Base-by-base conservation (phyloP, 345 rosid genomes). In the Populus simonii region DNA sequence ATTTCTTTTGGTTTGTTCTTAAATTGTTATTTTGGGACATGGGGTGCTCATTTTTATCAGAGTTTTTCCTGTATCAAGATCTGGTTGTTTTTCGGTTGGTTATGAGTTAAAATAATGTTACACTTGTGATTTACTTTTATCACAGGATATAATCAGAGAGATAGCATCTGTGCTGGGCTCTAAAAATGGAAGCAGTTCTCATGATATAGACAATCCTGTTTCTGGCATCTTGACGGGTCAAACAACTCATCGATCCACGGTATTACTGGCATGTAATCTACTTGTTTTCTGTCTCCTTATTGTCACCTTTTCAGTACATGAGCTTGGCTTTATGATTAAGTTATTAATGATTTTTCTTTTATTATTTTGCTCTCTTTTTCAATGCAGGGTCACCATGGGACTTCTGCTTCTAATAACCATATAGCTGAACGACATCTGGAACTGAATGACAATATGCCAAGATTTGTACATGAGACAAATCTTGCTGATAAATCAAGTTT, bases 121-220 rank as follows among this genome's bases (percentile, higher is more conserved):
- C 20, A 67, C 8, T 25, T 39, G 70, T 47, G 55, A 75, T 73
- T 36, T 76, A 74, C 33, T 49, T 73, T 18, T 63, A 49, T 76
- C 70, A 70, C 93, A 93, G 97, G 94, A 93, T 87, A 91, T 87
- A 84, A 88, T 91, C 73, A 83, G 89, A 82, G 94, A 88, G 72
- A 49, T 87, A 66, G 82, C 85, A 45, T 76, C 87, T 59, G 55
- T 66, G 36, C 81, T 43, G 59, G 93, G 84, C 83, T 72, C 79
- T 81, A 82, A 78, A 73, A 69, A 74, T 38, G 88, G 85, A 76
- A 82, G 78, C 71, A 84, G 73, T 69, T 85, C 82, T 33, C 81
- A 80, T 78, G 87, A 81, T 72, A 83, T 68, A 57, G 85, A 76
- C 43, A 78, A 74, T 65, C 57, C 71, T 45, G 71, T 73, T 77